Percentiles rank a stretch among this genome's conserved stretches.
These are phyloP conservation scores for Didymellaceae sp. DNA, from an alignment of 2,329 filamentous ascomycete species.

Conservation along the genomic window DNA sequence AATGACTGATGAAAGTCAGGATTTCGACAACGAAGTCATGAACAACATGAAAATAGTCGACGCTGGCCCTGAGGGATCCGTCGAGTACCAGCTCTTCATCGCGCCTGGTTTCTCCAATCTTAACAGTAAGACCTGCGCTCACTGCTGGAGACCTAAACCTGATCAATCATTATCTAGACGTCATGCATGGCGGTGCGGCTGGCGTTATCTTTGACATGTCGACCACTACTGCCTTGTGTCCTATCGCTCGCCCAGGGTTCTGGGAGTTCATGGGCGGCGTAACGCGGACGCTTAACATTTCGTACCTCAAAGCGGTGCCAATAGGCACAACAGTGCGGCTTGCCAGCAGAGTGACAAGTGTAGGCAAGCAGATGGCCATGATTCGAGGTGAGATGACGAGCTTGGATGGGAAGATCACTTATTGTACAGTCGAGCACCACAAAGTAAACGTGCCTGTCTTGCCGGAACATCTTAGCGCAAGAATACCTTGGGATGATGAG, in stretches of 20 bases:
- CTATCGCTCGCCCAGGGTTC: slow-evolving; percentile 55
- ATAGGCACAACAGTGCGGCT: slow-evolving; percentile 54
- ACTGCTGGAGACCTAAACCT: too few species aligned
- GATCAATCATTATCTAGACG: slow-evolving; percentile 35
- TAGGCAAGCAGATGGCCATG: slow-evolving; percentile 60
- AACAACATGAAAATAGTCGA: slow-evolving; percentile 45
- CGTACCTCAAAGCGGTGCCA: slow-evolving; percentile 58
- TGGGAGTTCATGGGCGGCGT: slow-evolving; percentile 63
- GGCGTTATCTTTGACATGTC: slow-evolving; percentile 52
- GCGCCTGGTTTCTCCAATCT: slow-evolving; percentile 48
- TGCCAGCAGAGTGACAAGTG: slow-evolving; percentile 52
- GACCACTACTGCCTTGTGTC: slow-evolving; percentile 58
- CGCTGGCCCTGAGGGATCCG: slow-evolving; percentile 45
- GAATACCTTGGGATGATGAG: slow-evolving; percentile 54
- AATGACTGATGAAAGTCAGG: slow-evolving; percentile 27
- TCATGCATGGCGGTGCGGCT: slow-evolving; percentile 51
- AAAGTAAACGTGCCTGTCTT: slow-evolving; percentile 56
- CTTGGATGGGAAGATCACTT: slow-evolving; percentile 56
- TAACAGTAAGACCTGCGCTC: slow-evolving; percentile 37
- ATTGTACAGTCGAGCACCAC: slow-evolving; percentile 61
- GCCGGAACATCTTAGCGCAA: slow-evolving; percentile 48
- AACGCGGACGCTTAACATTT: slow-evolving; percentile 58
- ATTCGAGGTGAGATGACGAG: slow-evolving; percentile 59
- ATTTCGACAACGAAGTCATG: slow-evolving; percentile 50
- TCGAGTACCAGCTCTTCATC: slow-evolving; percentile 45